phyloP scores from a whole-genome alignment of 805 yeast species.

The Candida morakotiae region DNA sequence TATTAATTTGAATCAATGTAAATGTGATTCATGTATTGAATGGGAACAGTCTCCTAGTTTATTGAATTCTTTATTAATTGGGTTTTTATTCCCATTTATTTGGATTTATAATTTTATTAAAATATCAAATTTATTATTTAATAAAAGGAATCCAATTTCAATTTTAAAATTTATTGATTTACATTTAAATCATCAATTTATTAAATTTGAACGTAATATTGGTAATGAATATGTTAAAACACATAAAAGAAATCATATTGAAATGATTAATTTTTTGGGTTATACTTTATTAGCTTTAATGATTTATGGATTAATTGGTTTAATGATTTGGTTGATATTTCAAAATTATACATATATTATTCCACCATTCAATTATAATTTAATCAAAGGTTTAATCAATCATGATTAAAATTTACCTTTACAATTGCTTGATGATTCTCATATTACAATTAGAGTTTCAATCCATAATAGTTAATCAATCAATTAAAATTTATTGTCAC shows the following conservation, averaged over 20 bases:
- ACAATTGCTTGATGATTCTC: no score
- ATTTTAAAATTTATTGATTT: slow-evolving; percentile 9
- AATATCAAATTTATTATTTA: slow-evolving; percentile 7
- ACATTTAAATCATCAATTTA: neutral
- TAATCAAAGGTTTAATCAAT: no score
- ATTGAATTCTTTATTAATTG: slow-evolving; percentile 15
- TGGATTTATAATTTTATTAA: slow-evolving; percentile 14
- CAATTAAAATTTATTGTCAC: no score
- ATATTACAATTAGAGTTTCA: no score
- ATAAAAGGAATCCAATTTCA: slow-evolving; percentile 8
- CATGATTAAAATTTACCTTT: no score
- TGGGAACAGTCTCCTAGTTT: slow-evolving; percentile 5
- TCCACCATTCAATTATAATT: slow-evolving; percentile 1
- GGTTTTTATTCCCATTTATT: slow-evolving; percentile 16
- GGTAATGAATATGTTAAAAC: slow-evolving; percentile 1
- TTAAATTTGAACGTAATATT: neutral
- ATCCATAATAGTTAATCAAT: no score
- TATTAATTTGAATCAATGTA: slow-evolving; percentile 7
- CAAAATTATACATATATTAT: slow-evolving; percentile 2
- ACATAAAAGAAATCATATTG: slow-evolving; percentile 7
- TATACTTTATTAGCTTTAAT: slow-evolving; percentile 9
- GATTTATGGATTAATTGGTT: slow-evolving; percentile 7
- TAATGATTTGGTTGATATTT: neutral
- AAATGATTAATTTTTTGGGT: slow-evolving; percentile 7
- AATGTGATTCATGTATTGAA: slow-evolving; percentile 8